These are phyloP conservation scores for Fomitopsis pulvina DNA, from an alignment of 768 basidiomycete species.

Conservation along the genomic window DNA sequence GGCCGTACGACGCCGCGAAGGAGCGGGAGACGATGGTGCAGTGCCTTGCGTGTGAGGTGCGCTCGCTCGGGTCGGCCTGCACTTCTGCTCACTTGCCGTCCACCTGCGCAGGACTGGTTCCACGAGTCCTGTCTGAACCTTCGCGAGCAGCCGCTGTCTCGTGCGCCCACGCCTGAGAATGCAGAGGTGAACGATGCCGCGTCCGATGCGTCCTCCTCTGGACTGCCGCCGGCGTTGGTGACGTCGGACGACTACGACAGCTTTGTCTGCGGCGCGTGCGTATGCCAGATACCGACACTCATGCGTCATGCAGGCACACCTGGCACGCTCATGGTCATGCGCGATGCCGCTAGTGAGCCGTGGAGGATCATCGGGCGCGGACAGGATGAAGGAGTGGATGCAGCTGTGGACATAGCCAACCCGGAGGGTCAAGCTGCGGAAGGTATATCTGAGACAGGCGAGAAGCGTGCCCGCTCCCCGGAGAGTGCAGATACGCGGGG, in stretches of 20 bases:
- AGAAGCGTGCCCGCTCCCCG: constrained; percentile 40
- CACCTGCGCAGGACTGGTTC: constrained; percentile 82
- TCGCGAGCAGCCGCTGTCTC: constrained; percentile 52
- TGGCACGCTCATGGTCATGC: constrained; percentile 62
- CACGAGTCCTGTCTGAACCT: constrained; percentile 87
- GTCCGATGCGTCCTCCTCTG: constrained; percentile 60
- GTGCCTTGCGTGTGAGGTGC: constrained; percentile 78
- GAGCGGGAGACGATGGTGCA: constrained; percentile 88
- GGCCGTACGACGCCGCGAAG: constrained; percentile 61
- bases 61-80: constrained; percentile 18
- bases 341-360: constrained; percentile 34
- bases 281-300: constrained; percentile 45
- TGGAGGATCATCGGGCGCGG: constrained; percentile 48
- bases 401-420: constrained; percentile 17
- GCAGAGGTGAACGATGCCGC: constrained; percentile 36
- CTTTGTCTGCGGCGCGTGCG: constrained; percentile 69
- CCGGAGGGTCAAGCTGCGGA: not conserved
- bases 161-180: constrained; percentile 30
- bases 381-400: constrained; percentile 22
- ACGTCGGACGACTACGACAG: constrained; percentile 66
- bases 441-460: constrained; percentile 6
- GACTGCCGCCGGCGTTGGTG: constrained; percentile 62
- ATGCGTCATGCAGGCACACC: constrained; percentile 60
- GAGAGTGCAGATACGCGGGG: constrained; percentile 26
- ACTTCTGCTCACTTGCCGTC: not conserved